A percentile compares a stretch with the other conserved stretches of the same genome.
Conservation (phyloP, 2,329 filamentous ascomycete genomes). For the Alternaria ventricosa region DNA sequence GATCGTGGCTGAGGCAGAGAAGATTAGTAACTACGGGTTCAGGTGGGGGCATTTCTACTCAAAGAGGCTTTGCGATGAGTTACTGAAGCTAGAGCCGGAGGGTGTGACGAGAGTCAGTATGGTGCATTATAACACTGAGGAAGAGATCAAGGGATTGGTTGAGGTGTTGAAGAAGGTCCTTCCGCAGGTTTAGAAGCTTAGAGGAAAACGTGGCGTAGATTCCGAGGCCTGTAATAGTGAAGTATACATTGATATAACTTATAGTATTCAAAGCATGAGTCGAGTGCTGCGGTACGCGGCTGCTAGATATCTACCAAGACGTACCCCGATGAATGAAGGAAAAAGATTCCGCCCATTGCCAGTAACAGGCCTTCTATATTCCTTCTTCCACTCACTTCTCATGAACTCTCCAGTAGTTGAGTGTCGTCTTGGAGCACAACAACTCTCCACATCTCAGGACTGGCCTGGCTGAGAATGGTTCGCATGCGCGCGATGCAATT, state of each 20-base stretch:
- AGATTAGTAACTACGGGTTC: slow-evolving; percentile 65
- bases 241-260: rapidly evolving
- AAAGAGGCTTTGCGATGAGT: slow-evolving; percentile 65
- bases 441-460: neutral
- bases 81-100: slow-evolving; percentile 64
- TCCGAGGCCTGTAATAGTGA: neutral
- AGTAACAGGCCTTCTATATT: neutral
- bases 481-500: neutral
- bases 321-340: neutral
- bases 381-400: neutral
- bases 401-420: neutral
- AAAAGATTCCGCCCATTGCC: too few relatives aligned
- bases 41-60: slow-evolving; percentile 74
- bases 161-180: slow-evolving; percentile 60
- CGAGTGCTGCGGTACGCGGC: neutral
- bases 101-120: slow-evolving; percentile 74
- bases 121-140: slow-evolving; percentile 75
- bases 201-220: neutral
- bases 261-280: neutral
- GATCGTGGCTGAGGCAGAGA: slow-evolving; percentile 69
- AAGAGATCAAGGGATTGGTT: slow-evolving; percentile 63
- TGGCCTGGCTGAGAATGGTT: neutral
- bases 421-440: neutral
- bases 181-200: slow-evolving; percentile 13
- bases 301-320: neutral